A percentile compares a stretch with the other conserved stretches of the same genome.
Evolutionary conservation across 345 rosid species (phyloP).

Genomic region (Lepidium didymum): DNA sequence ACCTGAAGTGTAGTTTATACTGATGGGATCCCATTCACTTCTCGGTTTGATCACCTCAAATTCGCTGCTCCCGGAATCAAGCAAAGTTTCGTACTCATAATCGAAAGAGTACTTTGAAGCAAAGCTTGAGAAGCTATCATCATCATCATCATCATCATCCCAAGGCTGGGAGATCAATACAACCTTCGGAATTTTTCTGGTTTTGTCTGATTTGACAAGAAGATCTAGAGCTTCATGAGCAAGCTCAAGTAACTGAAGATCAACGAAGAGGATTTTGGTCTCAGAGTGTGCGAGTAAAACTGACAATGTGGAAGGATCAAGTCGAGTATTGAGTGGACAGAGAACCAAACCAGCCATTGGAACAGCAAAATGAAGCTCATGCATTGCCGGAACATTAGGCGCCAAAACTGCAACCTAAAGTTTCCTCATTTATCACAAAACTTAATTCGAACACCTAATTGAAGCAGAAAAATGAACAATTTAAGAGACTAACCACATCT

Average conservation of each 20-base stretch:
- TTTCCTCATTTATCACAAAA: neutral
- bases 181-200: conserved; percentile 29
- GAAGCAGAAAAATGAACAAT: neutral
- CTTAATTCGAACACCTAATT: neutral
- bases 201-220: conserved; percentile 25
- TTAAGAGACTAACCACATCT: conserved; percentile 50
- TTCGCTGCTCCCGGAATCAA: conserved; percentile 34
- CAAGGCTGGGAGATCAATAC: conserved; percentile 42
- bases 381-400: conserved; percentile 71
- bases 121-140: neutral
- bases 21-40: conserved; percentile 76
- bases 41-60: conserved; percentile 42
- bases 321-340: conserved; percentile 63
- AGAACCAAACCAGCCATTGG: conserved; percentile 79
- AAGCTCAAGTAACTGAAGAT: conserved; percentile 42
- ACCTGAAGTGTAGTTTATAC: conserved; percentile 80
- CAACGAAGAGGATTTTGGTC: conserved; percentile 55
- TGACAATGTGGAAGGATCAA: conserved; percentile 48
- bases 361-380: conserved; percentile 77
- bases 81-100: conserved; percentile 46
- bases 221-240: conserved; percentile 53
- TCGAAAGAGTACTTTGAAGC: conserved; percentile 7
- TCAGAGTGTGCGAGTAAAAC: conserved; percentile 47
- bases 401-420: conserved; percentile 59
- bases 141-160: neutral